Percentiles rank a stretch among this genome's conserved stretches.
phyloP scores from a whole-genome alignment of 768 basidiomycete species.

The Paxillus involutus region DNA sequence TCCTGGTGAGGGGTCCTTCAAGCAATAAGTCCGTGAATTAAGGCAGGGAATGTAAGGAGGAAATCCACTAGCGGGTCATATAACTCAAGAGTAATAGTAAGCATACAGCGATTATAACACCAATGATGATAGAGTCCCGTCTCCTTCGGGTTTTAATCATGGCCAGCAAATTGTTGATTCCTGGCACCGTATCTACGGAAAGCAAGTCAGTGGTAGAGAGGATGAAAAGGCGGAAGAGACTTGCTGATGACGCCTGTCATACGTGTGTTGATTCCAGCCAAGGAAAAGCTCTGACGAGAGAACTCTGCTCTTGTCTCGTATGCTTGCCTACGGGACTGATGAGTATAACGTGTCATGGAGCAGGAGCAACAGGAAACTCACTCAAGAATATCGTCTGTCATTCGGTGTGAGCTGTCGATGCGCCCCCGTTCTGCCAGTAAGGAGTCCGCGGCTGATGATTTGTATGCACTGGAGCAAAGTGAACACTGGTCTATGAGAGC shows the following conservation, averaged over 20 bases:
- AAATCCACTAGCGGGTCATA: conserved; percentile 29
- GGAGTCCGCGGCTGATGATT: conserved; percentile 84
- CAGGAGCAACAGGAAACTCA: conserved; percentile 37
- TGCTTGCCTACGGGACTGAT: conserved; percentile 68
- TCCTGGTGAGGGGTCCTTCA: background rate
- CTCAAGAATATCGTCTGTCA: conserved; percentile 93
- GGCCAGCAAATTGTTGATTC: conserved; percentile 83
- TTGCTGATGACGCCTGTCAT: conserved; percentile 83
- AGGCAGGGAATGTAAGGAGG: background rate
- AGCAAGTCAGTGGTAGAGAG: conserved; percentile 1
- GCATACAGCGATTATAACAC: conserved; percentile 84
- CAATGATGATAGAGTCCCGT: conserved; percentile 87
- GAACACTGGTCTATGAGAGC: background rate
- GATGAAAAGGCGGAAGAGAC: conserved; percentile 17
- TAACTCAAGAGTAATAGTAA: conserved; percentile 61
- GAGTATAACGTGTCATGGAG: background rate
- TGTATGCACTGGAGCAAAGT: conserved; percentile 70
- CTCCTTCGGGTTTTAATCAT: conserved; percentile 94
- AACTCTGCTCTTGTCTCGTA: conserved; percentile 97
- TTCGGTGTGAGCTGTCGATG: conserved; percentile 91
- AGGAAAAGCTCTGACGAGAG: conserved; percentile 69
- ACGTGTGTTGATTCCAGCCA: conserved; percentile 79
- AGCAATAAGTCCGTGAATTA: background rate
- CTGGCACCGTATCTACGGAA: conserved; percentile 79
- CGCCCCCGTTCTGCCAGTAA: conserved; percentile 83